Evolutionary conservation across 225 moss, liverwort and hornwort genomes (phyloP).

Genomic region (Rhytidiadelphus loreus): DNA sequence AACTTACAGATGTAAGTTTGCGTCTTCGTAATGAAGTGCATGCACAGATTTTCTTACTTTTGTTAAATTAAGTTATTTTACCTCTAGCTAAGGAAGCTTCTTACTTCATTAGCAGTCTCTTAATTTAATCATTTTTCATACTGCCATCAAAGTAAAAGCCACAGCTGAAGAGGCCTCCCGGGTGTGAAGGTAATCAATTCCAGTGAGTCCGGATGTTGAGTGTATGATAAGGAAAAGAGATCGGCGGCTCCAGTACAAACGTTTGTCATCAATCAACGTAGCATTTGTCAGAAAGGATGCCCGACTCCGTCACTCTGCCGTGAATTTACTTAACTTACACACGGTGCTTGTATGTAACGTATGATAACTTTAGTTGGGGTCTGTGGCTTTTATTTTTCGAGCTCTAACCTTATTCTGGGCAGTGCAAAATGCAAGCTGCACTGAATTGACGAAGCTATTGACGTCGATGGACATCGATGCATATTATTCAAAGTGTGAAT

Average conservation of each 20-base stretch:
- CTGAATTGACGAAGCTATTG: not conserved
- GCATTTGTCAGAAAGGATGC: not conserved
- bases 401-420: not conserved
- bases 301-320: not conserved
- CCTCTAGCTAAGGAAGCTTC: too few species aligned
- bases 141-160: not conserved
- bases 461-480: not conserved
- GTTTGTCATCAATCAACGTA: not conserved
- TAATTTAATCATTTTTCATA: not conserved
- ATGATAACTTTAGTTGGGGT: too few species aligned
- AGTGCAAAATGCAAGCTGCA: not conserved
- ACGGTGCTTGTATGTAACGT: too few species aligned
- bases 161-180: not conserved
- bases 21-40: not conserved
- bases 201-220: not conserved
- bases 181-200: not conserved
- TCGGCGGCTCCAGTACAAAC: not conserved
- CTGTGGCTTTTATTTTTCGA: not conserved
- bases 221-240: not conserved
- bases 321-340: not conserved
- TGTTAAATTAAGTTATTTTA: too few species aligned
- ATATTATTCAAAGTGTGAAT: not conserved
- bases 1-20: not conserved
- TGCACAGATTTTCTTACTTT: too few species aligned
- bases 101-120: too few species aligned